Percentiles rank a stretch among this genome's conserved stretches.
Conservation (phyloP, 176 grass and related monocot genomes). For the Triticum timopheevii region DNA sequence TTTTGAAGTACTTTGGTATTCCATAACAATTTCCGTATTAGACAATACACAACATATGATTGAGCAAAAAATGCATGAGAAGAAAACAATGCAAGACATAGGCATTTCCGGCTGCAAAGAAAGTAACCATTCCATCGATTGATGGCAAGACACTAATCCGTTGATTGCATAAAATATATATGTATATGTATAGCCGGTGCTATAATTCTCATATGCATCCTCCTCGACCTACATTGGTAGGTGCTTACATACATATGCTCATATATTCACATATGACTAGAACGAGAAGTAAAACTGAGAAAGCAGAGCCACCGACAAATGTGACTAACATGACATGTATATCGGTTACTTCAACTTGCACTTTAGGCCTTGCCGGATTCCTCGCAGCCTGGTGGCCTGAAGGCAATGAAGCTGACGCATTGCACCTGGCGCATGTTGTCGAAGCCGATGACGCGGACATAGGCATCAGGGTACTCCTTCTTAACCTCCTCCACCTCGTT, state of each 20-base stretch:
- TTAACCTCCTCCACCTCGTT: background rate
- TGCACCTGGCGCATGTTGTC: background rate
- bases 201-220: background rate
- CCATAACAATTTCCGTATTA: background rate
- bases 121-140: background rate
- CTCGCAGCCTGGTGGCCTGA: background rate
- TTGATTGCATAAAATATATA: background rate
- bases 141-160: background rate
- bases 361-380: background rate
- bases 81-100: background rate
- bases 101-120: background rate
- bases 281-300: background rate
- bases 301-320: background rate
- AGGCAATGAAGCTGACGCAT: background rate
- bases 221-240: background rate
- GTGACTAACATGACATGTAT: background rate
- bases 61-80: background rate
- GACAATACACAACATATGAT: background rate
- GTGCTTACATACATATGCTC: background rate
- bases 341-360: background rate
- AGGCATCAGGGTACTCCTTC: background rate
- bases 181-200: background rate
- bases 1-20: background rate
- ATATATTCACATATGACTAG: background rate
- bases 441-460: background rate